Conservation (phyloP, 257 asterid genomes). For the Jaltomata sinuosa region DNA sequence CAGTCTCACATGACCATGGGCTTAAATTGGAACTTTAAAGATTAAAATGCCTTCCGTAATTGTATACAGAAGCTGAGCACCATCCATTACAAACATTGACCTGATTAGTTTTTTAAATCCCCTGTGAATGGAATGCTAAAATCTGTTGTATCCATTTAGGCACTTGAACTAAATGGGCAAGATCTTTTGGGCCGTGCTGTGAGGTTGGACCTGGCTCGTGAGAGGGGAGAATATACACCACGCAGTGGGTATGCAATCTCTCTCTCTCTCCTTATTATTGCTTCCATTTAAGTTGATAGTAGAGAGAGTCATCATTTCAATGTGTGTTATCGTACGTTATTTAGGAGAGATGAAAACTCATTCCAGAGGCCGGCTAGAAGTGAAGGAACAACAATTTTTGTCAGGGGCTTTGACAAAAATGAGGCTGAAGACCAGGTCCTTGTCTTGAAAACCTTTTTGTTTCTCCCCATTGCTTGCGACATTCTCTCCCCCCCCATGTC, state of each 20-base stretch:
- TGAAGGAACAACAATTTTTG: slow-evolving; percentile 43
- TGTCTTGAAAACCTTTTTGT: neutral
- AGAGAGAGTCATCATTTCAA: neutral
- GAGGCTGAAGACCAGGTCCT: slow-evolving; percentile 43
- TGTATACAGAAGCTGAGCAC: neutral
- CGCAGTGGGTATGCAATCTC: slow-evolving; percentile 36
- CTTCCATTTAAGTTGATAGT: neutral
- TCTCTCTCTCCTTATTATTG: too few species aligned
- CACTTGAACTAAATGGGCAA: slow-evolving; percentile 59
- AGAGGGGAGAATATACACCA: slow-evolving; percentile 54
- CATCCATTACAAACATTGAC: neutral
- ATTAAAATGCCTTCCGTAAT: neutral
- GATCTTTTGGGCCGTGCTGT: slow-evolving; percentile 58
- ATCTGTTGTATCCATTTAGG: slow-evolving; percentile 26
- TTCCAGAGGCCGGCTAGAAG: slow-evolving; percentile 34
- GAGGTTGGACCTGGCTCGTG: slow-evolving; percentile 57
- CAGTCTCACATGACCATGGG: neutral
- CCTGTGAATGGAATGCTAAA: neutral
- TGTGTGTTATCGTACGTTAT: neutral
- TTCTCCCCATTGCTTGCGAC: neutral
- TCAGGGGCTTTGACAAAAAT: slow-evolving; percentile 54
- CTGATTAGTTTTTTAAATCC: neutral
- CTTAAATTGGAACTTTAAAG: neutral
- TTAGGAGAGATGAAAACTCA: slow-evolving; percentile 31
- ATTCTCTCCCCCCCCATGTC: neutral